Percentiles rank a stretch among this genome's conserved stretches.
These are phyloP conservation scores for Tilletia caries DNA, from an alignment of 1,284 basidiomycete species.

Conservation along the genomic window DNA sequence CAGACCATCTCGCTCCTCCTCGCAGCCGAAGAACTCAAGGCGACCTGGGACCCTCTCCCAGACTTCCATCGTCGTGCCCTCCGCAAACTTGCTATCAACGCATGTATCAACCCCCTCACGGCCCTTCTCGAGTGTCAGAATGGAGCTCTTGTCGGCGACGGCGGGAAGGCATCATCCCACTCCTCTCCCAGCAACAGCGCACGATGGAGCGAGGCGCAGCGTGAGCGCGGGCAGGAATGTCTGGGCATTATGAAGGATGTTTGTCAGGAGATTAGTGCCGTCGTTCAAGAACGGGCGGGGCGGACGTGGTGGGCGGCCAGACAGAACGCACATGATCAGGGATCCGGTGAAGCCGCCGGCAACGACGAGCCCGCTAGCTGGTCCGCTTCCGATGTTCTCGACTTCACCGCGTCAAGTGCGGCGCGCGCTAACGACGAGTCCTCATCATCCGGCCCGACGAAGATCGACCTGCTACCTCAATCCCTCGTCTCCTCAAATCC, in stretches of 20 bases:
- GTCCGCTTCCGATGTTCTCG: slow-evolving; percentile 22
- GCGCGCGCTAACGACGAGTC: slow-evolving; percentile 14
- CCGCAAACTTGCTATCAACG: slow-evolving; percentile 79
- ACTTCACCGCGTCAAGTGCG: slow-evolving; percentile 21
- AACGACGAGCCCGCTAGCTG: slow-evolving; percentile 17
- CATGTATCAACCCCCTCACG: slow-evolving; percentile 81
- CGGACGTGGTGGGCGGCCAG: neutral
- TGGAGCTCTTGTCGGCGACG: slow-evolving; percentile 60
- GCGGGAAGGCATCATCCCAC: slow-evolving; percentile 31
- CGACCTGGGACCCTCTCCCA: slow-evolving; percentile 66
- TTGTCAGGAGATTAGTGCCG: slow-evolving; percentile 39
- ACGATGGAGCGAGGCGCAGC: neutral
- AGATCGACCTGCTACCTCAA: slow-evolving; percentile 24
- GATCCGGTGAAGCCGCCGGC: slow-evolving; percentile 11
- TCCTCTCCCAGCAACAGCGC: slow-evolving; percentile 1
- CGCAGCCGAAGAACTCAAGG: slow-evolving; percentile 29
- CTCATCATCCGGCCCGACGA: slow-evolving; percentile 17
- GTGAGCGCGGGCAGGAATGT: neutral
- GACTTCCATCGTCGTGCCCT: slow-evolving; percentile 71
- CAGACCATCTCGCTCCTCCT: slow-evolving; percentile 36
- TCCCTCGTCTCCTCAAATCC: slow-evolving; percentile 15
- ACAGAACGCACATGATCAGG: neutral
- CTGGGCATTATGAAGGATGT: slow-evolving; percentile 38
- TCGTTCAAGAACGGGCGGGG: slow-evolving; percentile 19
- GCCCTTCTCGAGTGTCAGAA: slow-evolving; percentile 77